phyloP scores from a whole-genome alignment of 257 asterid genomes.

The Solanum bulbocastanum region DNA sequence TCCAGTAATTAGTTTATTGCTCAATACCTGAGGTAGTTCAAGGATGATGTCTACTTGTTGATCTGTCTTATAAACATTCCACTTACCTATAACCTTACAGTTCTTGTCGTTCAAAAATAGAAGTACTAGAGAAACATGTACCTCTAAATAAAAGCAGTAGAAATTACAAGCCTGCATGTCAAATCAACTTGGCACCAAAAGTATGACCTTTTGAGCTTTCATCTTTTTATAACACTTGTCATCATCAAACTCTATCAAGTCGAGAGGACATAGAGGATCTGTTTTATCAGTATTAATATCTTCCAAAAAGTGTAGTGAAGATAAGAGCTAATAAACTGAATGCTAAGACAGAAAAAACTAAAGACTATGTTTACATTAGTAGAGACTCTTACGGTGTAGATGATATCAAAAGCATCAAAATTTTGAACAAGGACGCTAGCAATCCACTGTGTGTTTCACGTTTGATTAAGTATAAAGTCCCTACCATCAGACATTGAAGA shows the following conservation, averaged over 20 bases:
- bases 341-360: neutral
- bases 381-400: constrained; percentile 80
- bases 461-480: constrained; percentile 63
- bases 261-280: neutral
- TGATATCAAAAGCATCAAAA: constrained; percentile 64
- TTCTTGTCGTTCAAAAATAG: neutral
- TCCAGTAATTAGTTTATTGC: neutral
- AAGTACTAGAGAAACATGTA: neutral
- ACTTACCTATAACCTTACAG: neutral
- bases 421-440: constrained; percentile 67
- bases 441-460: constrained; percentile 58
- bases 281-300: neutral
- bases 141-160: neutral
- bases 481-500: constrained; percentile 20
- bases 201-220: neutral
- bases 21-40: neutral
- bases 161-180: neutral
- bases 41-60: neutral
- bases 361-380: neutral
- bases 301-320: neutral
- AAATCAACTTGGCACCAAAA: neutral
- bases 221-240: neutral
- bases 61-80: neutral
- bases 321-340: neutral
- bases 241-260: neutral